Base-by-base conservation (phyloP, 495 filamentous ascomycete genomes). In the Penicillium steckii region DNA sequence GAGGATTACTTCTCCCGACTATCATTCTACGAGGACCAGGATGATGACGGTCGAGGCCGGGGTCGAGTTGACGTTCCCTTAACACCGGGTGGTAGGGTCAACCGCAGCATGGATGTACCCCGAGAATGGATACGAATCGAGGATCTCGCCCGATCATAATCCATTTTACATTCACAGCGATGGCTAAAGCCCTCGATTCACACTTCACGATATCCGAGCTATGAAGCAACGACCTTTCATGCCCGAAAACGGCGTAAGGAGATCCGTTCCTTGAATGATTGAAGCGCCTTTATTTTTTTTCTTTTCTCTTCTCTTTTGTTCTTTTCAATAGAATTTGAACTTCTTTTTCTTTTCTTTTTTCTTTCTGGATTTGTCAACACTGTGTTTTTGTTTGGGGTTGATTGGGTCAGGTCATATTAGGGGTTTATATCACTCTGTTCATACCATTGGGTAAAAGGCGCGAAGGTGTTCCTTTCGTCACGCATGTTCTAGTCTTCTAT, bases 1-100 rank as follows among this genome's bases (percentile, higher is more conserved):
- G 89, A 92, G 1, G 94, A 96, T 59, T 98, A 98, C 61, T 98
- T 98, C 62, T 79, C 85, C 1, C 81, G 88, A 22, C 65, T 87
- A 17, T 80, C 83, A 0, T 83, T 80, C 62, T 81, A 84, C 45
- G 80, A 77, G 29, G 78, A 73, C 19, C 38, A 41, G 2, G 80
- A 82, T 15, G 81, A 85, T 33, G 82, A 84, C 23, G 74, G 77
- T 13, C 72, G 73, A 33, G 70, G 68, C 4, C 64, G 58, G 1
- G 78, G 74, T 17, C 72, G 86, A 38, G 79, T 88, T 10, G 79
- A 85, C 44, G 68, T 90, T 6, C 86, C 86, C 30, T 70, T 90
- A 15, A 89, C 86, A 0, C 86, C 86, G 3, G 86, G 86, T 24
- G 81, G 85, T 4, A 73, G 87, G 26, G 73, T 86, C 8, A 82